Evolutionary conservation across 345 rosid genomes (phyloP).

Genomic region (Lepidium africanum): DNA sequence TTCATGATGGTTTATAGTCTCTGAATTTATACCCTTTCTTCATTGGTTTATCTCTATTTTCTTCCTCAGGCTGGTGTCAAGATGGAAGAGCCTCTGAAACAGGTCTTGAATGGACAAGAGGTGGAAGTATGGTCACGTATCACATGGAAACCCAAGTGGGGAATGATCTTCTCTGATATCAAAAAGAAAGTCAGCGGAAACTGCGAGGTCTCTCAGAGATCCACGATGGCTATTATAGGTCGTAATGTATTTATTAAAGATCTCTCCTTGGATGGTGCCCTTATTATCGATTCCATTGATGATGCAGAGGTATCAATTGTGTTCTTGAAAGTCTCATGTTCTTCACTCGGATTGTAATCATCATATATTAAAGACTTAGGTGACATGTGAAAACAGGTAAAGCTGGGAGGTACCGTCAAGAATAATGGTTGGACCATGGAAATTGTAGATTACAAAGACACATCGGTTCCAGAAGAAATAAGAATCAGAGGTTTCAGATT

Average conservation of each 20-base stretch:
- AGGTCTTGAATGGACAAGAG: conserved; percentile 78
- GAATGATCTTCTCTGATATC: conserved; percentile 60
- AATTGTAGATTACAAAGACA: conserved; percentile 59
- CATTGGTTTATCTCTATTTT: neutral
- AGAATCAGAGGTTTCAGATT: conserved; percentile 77
- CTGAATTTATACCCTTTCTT: neutral
- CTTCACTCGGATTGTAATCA: neutral
- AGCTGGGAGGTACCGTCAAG: conserved; percentile 51
- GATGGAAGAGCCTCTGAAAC: conserved; percentile 55
- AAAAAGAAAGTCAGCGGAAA: conserved; percentile 53
- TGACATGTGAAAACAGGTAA: conserved; percentile 42
- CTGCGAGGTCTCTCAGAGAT: conserved; percentile 62
- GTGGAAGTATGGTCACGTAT: conserved; percentile 92
- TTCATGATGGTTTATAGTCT: neutral
- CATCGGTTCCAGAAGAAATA: conserved; percentile 62
- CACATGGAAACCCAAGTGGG: conserved; percentile 91
- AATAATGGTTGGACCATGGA: conserved; percentile 86
- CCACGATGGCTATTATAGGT: conserved; percentile 70
- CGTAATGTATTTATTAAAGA: conserved; percentile 42
- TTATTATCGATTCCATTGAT: conserved; percentile 56
- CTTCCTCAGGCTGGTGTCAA: conserved; percentile 57
- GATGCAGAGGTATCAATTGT: conserved; percentile 61
- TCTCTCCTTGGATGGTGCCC: conserved; percentile 77
- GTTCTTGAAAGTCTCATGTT: neutral
- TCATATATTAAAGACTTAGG: neutral